Percentiles rank a stretch among this genome's conserved stretches.
Evolutionary conservation across 345 rosid genomes (phyloP).

Genomic region (Citrus sp.): DNA sequence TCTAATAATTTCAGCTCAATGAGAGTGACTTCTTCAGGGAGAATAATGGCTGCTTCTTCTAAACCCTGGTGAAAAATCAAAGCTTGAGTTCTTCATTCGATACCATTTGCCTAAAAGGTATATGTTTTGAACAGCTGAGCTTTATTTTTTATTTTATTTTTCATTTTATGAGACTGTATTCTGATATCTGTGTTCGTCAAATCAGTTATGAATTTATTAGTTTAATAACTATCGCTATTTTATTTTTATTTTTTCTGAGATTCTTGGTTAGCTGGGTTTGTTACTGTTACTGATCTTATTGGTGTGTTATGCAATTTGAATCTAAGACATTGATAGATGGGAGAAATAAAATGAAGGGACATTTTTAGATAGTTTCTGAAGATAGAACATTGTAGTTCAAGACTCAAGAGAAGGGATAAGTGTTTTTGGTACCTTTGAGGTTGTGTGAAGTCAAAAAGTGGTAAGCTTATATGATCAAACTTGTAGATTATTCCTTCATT

Average conservation of each 20-base stretch:
- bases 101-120: conserved; percentile 10
- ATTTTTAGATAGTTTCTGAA: not conserved
- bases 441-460: not conserved
- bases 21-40: not conserved
- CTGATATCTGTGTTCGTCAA: not conserved
- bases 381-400: not conserved
- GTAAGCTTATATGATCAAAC: not conserved
- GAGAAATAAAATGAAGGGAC: not conserved
- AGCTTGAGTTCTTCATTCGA: not conserved
- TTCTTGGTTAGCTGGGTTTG: not conserved
- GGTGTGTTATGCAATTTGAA: not conserved
- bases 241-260: not conserved
- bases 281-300: not conserved
- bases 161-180: not conserved
- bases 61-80: not conserved
- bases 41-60: conserved; percentile 7
- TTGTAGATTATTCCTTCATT: not conserved
- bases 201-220: not conserved
- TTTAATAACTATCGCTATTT: not conserved
- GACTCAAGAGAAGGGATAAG: not conserved
- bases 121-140: not conserved
- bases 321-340: not conserved
- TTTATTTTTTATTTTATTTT: not conserved
- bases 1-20: not conserved
- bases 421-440: not conserved